Base-by-base conservation (phyloP, 2,329 filamentous ascomycete species). In the Biscogniauxia sp. region DNA sequence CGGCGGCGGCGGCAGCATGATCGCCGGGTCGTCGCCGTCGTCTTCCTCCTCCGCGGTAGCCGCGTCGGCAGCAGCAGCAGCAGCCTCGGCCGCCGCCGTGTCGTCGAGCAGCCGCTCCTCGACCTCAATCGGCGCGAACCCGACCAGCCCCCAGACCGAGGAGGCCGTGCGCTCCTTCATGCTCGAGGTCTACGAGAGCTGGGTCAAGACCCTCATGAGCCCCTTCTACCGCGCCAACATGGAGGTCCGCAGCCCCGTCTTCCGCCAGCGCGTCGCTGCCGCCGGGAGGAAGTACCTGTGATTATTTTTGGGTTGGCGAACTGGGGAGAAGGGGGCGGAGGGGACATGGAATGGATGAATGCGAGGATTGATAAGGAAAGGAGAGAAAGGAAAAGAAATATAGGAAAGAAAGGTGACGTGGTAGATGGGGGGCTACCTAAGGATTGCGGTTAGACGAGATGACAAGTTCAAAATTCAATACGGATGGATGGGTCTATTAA, bases 131-230 rank as follows among this genome's bases (percentile, higher is more conserved):
- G 89, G 87, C 59, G 88, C 89, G 67, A 97, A 97, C 75, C 94
- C 94, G 0, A 94, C 89, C 2, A 91, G 89, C 61, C 89, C 92
- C 5, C 92, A 94, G 73, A 96, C 94, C 5, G 95, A 99, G 78
- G 95, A 99, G 79, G 94, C 95, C 4, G 91, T 98, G 69, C 88
- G 92, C 74, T 92, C 92, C 77, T 99, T 98, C 79, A 97, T 99
- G 79, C 83, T 85, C 17, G 95, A 99, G 74, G 91, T 97, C 13
- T 98, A 97, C 78, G 95, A 99, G 78, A 92, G 88, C 68, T 99
- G 94, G 89, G 86, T 97, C 66, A 99, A 99, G 83, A 91, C 93
- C 13, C 88, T 93, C 60, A 98, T 99, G 95, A 98, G 88, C 73
- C 95, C 95, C 0, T 99, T 99, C 75, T 98, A 97, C 79, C 83